Evolutionary conservation across 2,329 filamentous ascomycete species (phyloP), one percentile per base, ranked within the genome.

Genomic region (Neocatenulostroma microsporum): DNA sequence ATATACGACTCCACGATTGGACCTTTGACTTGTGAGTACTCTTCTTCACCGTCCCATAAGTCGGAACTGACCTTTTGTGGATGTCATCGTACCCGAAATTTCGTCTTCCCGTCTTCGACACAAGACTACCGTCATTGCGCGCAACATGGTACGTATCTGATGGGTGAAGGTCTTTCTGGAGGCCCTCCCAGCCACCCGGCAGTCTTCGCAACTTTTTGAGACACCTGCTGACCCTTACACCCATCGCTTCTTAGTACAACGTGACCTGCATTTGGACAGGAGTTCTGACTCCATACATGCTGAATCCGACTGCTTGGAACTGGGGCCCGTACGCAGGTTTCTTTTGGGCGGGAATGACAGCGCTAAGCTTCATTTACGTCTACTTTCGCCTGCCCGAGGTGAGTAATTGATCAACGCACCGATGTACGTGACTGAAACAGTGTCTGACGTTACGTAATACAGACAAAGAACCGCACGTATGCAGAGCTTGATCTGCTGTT

Each of bases 211-310:
- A n/a, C n/a, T n/a, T n/a, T n/a, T n/a, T n/a, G n/a, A n/a, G n/a
- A n/a, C n/a, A n/a, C n/a, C n/a, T n/a, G n/a, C n/a, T n/a, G n/a
- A n/a, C n/a, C n/a, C n/a, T n/a, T n/a, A n/a, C n/a, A n/a, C n/a
- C n/a, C n/a, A n/a, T n/a, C n/a, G n/a, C n/a, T n/a, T n/a, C n/a
- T 20, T n/a, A 85, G 12, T 68, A 63, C 68, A 87, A 89, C 51
- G 66, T 93, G 29, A 82, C 86, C 21, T 79, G 74, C 45, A 91
- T 94, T 47, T 63, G 91, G 49, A 84, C 78, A 55, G 79, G 76
- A 34, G 80, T 93, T 4, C 62, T 93, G 24, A 89, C 84, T 0
- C 86, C 86, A 0, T 91, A 91, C 62, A 93, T 93, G 86, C 71
- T 93, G 21, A 93, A 93, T 62, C 84, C 86, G 0, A 72, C 69